A percentile compares a stretch with the other conserved stretches of the same genome.
Evolutionary conservation across 331 rosid species (phyloP).

Genomic region (Malus hybrid): DNA sequence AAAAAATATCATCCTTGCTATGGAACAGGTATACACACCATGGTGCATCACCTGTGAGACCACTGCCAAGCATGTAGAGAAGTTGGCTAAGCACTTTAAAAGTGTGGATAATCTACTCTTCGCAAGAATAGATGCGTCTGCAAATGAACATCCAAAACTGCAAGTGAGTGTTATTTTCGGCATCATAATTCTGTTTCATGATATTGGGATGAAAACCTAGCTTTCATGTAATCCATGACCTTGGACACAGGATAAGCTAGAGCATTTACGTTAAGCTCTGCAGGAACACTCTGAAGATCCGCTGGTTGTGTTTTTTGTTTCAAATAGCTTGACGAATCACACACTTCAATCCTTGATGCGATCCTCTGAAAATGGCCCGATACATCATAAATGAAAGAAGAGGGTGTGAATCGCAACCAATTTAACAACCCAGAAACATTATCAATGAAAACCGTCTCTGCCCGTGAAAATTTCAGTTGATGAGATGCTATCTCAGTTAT

Average conservation of each 20-base stretch:
- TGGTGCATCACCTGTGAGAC: slow-evolving; percentile 89
- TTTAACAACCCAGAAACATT: not conserved
- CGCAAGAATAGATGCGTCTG: slow-evolving; percentile 68
- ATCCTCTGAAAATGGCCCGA: not conserved
- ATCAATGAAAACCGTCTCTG: not conserved
- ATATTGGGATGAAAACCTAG: not conserved
- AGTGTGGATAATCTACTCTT: slow-evolving; percentile 50
- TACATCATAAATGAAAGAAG: not conserved
- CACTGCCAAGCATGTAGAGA: slow-evolving; percentile 72
- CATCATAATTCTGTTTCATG: not conserved
- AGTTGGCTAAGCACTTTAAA: slow-evolving; percentile 88
- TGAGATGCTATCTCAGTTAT: not conserved
- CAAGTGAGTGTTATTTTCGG: slow-evolving; percentile 35
- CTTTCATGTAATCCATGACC: not conserved
- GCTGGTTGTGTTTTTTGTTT: not conserved
- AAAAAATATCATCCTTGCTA: slow-evolving; percentile 6
- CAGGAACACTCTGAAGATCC: not conserved
- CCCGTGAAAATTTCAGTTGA: not conserved
- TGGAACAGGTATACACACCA: slow-evolving; percentile 73
- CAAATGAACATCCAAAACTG: slow-evolving; percentile 82
- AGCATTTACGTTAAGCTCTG: not conserved
- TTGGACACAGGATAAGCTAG: not conserved
- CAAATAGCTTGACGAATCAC: not conserved
- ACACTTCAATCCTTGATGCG: not conserved
- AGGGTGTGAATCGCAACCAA: not conserved